These are phyloP conservation scores for Claviceps spartinae DNA, from an alignment of 2,329 filamentous ascomycete species.

Conservation along the genomic window DNA sequence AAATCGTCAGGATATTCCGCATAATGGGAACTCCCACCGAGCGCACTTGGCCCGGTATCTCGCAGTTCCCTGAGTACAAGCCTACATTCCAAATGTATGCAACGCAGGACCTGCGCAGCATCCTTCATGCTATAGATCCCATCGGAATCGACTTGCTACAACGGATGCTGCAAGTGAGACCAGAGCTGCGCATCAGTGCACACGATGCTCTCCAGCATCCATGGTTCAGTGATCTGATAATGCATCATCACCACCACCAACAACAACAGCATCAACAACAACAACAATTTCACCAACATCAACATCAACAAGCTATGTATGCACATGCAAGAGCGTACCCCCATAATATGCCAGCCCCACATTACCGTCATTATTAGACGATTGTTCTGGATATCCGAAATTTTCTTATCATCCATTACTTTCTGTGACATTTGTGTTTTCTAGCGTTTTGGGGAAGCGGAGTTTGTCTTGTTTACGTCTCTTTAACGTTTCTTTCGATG, in stretches of 20 bases:
- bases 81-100: slow-evolving; percentile 86
- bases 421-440: not conserved
- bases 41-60: slow-evolving; percentile 89
- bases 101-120: slow-evolving; percentile 75
- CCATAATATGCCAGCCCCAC: slow-evolving; percentile 25
- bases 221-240: slow-evolving; percentile 72
- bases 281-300: slow-evolving; percentile 18
- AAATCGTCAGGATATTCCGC: slow-evolving; percentile 91
- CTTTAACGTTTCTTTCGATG: not conserved
- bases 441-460: not conserved
- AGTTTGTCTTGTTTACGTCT: not conserved
- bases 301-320: slow-evolving; percentile 22
- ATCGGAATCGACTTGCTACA: slow-evolving; percentile 76
- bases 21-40: slow-evolving; percentile 98
- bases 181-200: slow-evolving; percentile 82
- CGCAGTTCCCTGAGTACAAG: slow-evolving; percentile 95
- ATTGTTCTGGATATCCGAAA: not conserved
- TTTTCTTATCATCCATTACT: not conserved
- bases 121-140: slow-evolving; percentile 81
- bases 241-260: slow-evolving; percentile 37
- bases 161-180: slow-evolving; percentile 82
- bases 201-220: slow-evolving; percentile 76
- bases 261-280: slow-evolving; percentile 29
- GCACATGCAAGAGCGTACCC: slow-evolving; percentile 28
- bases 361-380: slow-evolving; percentile 22